Percentiles rank a stretch among this genome's conserved stretches.
These are phyloP conservation scores for Ogataea philodendri DNA, from an alignment of 805 yeast species.

Conservation along the genomic window DNA sequence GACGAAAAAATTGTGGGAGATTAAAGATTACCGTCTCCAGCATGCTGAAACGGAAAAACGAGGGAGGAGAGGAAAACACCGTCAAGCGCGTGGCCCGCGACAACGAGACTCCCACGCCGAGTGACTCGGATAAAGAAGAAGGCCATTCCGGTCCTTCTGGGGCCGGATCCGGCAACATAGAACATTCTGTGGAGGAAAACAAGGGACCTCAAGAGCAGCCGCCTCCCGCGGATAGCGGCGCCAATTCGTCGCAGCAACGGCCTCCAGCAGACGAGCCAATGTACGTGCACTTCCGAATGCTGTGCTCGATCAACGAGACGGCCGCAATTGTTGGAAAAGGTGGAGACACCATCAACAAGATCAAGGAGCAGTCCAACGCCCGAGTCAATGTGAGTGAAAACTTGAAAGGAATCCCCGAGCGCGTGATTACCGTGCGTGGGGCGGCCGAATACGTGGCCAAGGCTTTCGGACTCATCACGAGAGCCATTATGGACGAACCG, in stretches of 20 bases:
- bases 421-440: slow-evolving; percentile 74
- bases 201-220: slow-evolving; percentile 6
- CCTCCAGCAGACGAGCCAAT: slow-evolving; percentile 50
- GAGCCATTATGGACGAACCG: slow-evolving; percentile 66
- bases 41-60: slow-evolving; percentile 66
- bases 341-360: slow-evolving; percentile 68
- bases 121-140: slow-evolving; percentile 36
- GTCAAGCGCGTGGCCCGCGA: slow-evolving; percentile 71
- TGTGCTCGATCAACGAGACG: slow-evolving; percentile 74
- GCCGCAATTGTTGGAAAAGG: slow-evolving; percentile 73
- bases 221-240: slow-evolving; percentile 3
- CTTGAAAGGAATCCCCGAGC: slow-evolving; percentile 65
- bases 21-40: not conserved
- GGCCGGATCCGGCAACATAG: slow-evolving; percentile 32
- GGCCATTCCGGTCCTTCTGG: slow-evolving; percentile 43
- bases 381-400: slow-evolving; percentile 73
- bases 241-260: slow-evolving; percentile 11
- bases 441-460: slow-evolving; percentile 75
- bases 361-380: slow-evolving; percentile 62
- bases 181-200: slow-evolving; percentile 1
- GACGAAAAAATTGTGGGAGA: slow-evolving; percentile 10
- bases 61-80: slow-evolving; percentile 54
- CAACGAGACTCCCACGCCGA: slow-evolving; percentile 49
- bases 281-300: slow-evolving; percentile 67
- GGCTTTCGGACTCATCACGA: slow-evolving; percentile 72